Base-by-base conservation (phyloP, 2,329 filamentous ascomycete genomes). In the Pyricularia pennisetigena region DNA sequence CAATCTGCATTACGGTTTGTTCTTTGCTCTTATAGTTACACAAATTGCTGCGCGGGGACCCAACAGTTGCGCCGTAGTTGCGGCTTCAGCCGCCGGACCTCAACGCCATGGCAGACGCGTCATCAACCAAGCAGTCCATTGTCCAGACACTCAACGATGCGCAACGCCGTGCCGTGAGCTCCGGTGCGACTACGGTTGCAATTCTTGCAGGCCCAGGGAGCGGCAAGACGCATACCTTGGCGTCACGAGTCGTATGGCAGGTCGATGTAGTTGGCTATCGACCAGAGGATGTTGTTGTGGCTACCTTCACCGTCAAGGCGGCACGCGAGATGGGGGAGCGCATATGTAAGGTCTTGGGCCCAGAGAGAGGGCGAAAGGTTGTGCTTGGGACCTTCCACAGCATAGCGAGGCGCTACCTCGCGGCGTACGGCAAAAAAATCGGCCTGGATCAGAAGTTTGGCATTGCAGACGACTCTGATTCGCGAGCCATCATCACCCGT, bases 241-340 rank as follows among this genome's bases (percentile, higher is more conserved):
- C 94, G 0, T 92, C 94, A 63, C 90, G 95, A 70, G 93, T 97
- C 69, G 94, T 94, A 73, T 96, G 94, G 83, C 87, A 97, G 32
- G 85, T 97, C 68, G 86, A 89, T 66, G 83, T 90, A 73, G 81
- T 87, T 72, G 87, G 89, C 61, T 86, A 92, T 73, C 85, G 87
- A 68, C 94, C 94, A 74, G 88, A 91, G 80, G 93, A 97, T 79
- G 88, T 98, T 74, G 89, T 99, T 69, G 94, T 97, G 69, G 95
- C 94, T 70, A 98, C 94, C 0, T 99, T 99, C 76, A 99, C 95
- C 1, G 93, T 97, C 77, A 98, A 98, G 78, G 94, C 95, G 0
- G 92, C 94, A 23, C 86, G 82, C 23, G 94, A 98, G 80, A 99
- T 99, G 94, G 93, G 93, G 74, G 88, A 93, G 74, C 87, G 94